A percentile compares a stretch with the other conserved stretches of the same genome.
Conservation (phyloP, 306 rosid species). For the Lagenaria siceraria region DNA sequence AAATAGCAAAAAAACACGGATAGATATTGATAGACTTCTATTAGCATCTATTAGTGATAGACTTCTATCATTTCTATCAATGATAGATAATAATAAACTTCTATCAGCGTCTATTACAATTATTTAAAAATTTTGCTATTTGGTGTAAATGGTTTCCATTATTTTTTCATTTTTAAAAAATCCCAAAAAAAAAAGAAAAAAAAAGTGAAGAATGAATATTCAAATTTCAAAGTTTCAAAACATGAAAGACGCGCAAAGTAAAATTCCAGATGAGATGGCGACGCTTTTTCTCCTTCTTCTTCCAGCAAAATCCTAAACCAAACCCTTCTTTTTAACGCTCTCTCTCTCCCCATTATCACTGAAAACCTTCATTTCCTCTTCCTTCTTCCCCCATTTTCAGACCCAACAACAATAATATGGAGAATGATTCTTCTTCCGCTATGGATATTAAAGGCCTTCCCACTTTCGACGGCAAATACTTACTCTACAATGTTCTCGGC, state of each 20-base stretch:
- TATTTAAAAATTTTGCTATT: too few species aligned
- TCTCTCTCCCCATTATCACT: not conserved
- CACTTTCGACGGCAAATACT: conserved; percentile 39
- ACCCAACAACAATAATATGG: not conserved
- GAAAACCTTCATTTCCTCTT: not conserved
- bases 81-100: too few species aligned
- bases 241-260: not conserved
- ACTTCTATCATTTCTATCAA: too few species aligned
- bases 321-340: not conserved
- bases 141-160: too few species aligned
- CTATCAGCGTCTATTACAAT: too few species aligned
- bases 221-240: conserved; percentile 12
- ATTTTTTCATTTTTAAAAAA: too few species aligned
- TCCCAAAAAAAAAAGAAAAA: not conserved
- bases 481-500: conserved; percentile 62
- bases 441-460: conserved; percentile 31
- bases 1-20: too few species aligned
- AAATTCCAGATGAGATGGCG: not conserved
- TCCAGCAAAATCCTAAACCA: not conserved
- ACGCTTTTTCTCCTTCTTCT: not conserved
- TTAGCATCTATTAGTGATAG: too few species aligned
- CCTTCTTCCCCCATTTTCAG: not conserved
- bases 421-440: conserved; percentile 21
- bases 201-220: not conserved
- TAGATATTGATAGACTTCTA: too few species aligned